These are phyloP conservation scores for Russula foetens DNA, from an alignment of 768 basidiomycete species.

Conservation along the genomic window DNA sequence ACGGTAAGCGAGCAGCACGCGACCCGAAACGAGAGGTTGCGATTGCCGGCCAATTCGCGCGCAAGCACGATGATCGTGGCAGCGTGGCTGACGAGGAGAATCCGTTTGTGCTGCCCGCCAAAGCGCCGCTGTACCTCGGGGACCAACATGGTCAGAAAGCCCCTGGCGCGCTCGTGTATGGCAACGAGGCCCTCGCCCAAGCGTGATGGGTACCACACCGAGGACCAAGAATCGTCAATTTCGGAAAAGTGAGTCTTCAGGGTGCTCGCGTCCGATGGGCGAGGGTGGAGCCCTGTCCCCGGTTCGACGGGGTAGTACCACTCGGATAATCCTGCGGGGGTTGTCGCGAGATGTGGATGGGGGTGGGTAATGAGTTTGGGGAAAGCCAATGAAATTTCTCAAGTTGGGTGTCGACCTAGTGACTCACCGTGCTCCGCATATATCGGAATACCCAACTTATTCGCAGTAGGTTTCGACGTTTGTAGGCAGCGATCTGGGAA, in stretches of 20 bases:
- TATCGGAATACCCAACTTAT: slow-evolving; percentile 56
- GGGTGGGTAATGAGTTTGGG: background rate
- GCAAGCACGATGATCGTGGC: slow-evolving; percentile 65
- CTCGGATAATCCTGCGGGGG: slow-evolving; percentile 50
- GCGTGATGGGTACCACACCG: slow-evolving; percentile 62
- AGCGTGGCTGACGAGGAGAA: slow-evolving; percentile 67
- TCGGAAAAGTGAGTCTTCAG: slow-evolving; percentile 48
- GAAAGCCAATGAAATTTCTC: background rate
- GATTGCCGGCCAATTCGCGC: slow-evolving; percentile 48
- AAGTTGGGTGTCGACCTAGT: background rate
- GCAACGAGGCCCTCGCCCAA: slow-evolving; percentile 60
- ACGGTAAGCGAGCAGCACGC: slow-evolving; percentile 74
- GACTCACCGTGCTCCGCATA: slow-evolving; percentile 68
- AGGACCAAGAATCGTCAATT: slow-evolving; percentile 53
- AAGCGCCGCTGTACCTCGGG: slow-evolving; percentile 41
- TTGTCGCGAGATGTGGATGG: background rate
- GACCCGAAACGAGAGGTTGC: slow-evolving; percentile 32
- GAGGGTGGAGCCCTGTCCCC: slow-evolving; percentile 67
- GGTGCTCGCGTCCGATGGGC: slow-evolving; percentile 48
- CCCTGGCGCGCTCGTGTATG: slow-evolving; percentile 51
- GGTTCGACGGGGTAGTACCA: slow-evolving; percentile 71
- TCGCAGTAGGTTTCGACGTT: slow-evolving; percentile 58
- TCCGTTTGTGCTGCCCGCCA: slow-evolving; percentile 36
- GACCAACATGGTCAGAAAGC: slow-evolving; percentile 44
- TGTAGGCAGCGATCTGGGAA: slow-evolving; percentile 77